Conservation (phyloP, 2,329 filamentous ascomycete species). For the Colletotrichum tabaci region DNA sequence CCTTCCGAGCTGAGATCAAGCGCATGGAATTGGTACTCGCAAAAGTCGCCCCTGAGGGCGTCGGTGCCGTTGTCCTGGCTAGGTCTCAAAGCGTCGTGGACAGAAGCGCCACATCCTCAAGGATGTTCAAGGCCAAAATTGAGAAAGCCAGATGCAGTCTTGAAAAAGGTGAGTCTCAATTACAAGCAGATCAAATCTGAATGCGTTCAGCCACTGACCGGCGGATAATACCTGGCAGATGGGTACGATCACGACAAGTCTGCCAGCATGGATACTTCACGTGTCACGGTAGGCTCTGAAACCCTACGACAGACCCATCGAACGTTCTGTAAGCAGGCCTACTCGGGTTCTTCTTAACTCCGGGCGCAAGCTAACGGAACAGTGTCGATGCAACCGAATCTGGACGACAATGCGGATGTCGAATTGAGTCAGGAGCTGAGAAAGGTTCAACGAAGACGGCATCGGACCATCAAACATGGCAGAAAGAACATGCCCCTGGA, state of each 20-base stretch:
- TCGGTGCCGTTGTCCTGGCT: slow-evolving; percentile 61
- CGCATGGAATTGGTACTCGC: slow-evolving; percentile 56
- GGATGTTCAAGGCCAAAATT: slow-evolving; percentile 51
- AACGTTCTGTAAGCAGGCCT: slow-evolving; percentile 24
- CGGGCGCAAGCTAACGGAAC: background rate
- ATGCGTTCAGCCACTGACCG: background rate
- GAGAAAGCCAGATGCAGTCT: slow-evolving; percentile 45
- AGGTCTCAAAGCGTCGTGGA: slow-evolving; percentile 60
- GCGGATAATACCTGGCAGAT: background rate
- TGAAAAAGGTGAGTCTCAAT: slow-evolving; percentile 16
- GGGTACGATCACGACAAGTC: background rate
- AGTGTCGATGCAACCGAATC: slow-evolving; percentile 37
- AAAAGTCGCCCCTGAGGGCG: slow-evolving; percentile 53
- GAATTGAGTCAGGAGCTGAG: slow-evolving; percentile 33
- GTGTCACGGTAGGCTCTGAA: background rate
- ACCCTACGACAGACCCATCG: slow-evolving; percentile 22
- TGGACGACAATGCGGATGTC: slow-evolving; percentile 33
- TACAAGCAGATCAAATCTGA: background rate
- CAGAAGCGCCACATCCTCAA: slow-evolving; percentile 50
- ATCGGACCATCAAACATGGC: slow-evolving; percentile 14
- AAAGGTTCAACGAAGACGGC: slow-evolving; percentile 8
- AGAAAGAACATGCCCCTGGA: background rate
- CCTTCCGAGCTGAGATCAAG: slow-evolving; percentile 58
- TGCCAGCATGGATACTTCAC: background rate
- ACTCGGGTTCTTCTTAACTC: too few species aligned